Evolutionary conservation across 1,139 yeast genomes (phyloP).

Genomic region (Taphrina communis): DNA sequence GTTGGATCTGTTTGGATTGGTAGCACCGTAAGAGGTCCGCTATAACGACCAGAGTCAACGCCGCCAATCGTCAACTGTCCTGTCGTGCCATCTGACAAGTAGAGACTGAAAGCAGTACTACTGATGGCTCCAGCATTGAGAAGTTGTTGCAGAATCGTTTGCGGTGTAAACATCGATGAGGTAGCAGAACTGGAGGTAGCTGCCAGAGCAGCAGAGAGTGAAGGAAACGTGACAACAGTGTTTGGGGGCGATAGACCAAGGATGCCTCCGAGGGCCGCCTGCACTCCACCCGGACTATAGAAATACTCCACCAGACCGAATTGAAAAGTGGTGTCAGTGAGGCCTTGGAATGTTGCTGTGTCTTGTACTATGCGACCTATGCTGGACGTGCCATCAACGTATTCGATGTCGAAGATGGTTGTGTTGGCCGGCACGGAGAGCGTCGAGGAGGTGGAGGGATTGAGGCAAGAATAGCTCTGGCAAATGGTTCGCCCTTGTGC

Average conservation of each 20-base stretch:
- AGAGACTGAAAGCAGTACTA: constrained; percentile 50
- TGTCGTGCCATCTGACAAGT: constrained; percentile 54
- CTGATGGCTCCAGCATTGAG: constrained; percentile 29
- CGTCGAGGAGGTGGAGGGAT: constrained; percentile 23
- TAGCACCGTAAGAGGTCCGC: constrained; percentile 54
- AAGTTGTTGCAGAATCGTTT: constrained; percentile 39
- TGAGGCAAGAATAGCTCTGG: constrained; percentile 29
- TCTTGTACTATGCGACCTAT: constrained; percentile 40
- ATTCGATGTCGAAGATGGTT: constrained; percentile 30
- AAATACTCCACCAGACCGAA: constrained; percentile 40
- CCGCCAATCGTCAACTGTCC: constrained; percentile 67
- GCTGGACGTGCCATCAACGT: constrained; percentile 40
- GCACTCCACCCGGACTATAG: constrained; percentile 33
- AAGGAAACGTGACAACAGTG: constrained; percentile 22
- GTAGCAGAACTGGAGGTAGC: not conserved
- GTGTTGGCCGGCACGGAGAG: constrained; percentile 25
- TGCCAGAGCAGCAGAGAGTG: constrained; percentile 20
- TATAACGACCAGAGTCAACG: constrained; percentile 60
- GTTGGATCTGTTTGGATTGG: constrained; percentile 45
- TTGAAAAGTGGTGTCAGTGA: constrained; percentile 29
- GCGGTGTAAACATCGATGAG: constrained; percentile 26
- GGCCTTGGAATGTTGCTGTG: constrained; percentile 25
- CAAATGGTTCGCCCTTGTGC: constrained; percentile 31
- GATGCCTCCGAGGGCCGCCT: constrained; percentile 37
- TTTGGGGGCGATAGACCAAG: constrained; percentile 41